A percentile compares a stretch with the other conserved stretches of the same genome.
Conservation (phyloP, 495 filamentous ascomycete genomes). For the Talaromyces nanjingensis region DNA sequence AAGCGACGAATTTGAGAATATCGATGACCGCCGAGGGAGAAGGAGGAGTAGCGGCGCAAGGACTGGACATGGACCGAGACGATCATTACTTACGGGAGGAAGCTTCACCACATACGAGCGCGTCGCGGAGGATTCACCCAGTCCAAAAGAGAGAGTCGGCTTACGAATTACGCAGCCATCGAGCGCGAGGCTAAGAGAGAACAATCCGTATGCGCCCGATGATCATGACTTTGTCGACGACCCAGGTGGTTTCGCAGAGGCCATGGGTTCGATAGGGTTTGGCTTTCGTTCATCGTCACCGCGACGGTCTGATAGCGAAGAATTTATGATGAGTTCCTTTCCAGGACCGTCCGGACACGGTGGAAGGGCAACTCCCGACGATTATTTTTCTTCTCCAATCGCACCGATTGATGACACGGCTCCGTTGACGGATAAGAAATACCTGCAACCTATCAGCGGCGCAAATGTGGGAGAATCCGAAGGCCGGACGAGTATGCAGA, state of each 20-base stretch:
- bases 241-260: conserved; percentile 47
- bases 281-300: conserved; percentile 37
- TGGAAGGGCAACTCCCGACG: conserved; percentile 20
- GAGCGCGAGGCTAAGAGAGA: conserved; percentile 21
- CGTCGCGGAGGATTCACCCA: conserved; percentile 47
- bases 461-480: conserved; percentile 41
- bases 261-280: conserved; percentile 54
- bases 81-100: conserved; percentile 30
- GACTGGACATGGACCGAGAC: conserved; percentile 24
- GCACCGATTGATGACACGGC: conserved; percentile 57
- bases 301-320: conserved; percentile 7
- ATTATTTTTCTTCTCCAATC: conserved; percentile 45
- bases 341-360: conserved; percentile 15
- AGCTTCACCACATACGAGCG: conserved; percentile 40
- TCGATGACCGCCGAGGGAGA: conserved; percentile 23
- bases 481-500: conserved; percentile 55
- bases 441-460: conserved; percentile 63
- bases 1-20: conserved; percentile 27
- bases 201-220: conserved; percentile 21
- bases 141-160: conserved; percentile 20
- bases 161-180: conserved; percentile 21
- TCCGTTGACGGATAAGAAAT: conserved; percentile 53
- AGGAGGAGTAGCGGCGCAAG: conserved; percentile 22
- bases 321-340: conserved; percentile 7
- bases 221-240: conserved; percentile 33